Percentiles rank a stretch among this genome's conserved stretches.
Evolutionary conservation across 2,329 filamentous ascomycete genomes (phyloP).

Genomic region (Beauveria asiatica): DNA sequence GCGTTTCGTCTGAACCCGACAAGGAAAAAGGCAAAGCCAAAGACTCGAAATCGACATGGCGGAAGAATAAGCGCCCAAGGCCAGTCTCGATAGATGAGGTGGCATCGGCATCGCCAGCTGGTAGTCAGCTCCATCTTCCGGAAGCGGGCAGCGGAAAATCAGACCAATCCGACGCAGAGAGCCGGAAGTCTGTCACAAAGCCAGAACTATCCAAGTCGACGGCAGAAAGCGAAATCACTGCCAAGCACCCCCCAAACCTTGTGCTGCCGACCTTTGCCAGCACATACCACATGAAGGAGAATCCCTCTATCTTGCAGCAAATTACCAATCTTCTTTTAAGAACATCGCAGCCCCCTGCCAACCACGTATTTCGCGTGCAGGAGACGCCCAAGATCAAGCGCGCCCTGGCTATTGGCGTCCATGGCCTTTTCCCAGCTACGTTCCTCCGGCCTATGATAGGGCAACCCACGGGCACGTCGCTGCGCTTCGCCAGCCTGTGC

Average conservation of each 20-base stretch:
- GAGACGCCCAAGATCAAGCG: conserved; percentile 67
- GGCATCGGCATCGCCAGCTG: conserved; percentile 23
- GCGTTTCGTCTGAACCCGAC: conserved; percentile 30
- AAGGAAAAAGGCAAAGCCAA: conserved; percentile 23
- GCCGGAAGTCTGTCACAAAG: conserved; percentile 14
- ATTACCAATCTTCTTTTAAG: conserved; percentile 50
- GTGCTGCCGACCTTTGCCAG: conserved; percentile 60
- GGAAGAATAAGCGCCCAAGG: conserved; percentile 36
- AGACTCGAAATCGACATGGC: conserved; percentile 28
- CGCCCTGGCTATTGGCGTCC: conserved; percentile 86
- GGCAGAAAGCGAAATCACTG: conserved; percentile 34
- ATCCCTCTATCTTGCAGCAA: conserved; percentile 63
- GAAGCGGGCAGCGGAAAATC: conserved; percentile 4
- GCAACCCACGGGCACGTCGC: conserved; percentile 89
- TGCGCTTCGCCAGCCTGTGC: conserved; percentile 83
- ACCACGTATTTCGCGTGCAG: conserved; percentile 64
- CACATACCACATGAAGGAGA: conserved; percentile 59
- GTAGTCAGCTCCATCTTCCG: conserved; percentile 17
- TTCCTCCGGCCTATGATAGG: conserved; percentile 86
- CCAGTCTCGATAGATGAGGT: conserved; percentile 42
- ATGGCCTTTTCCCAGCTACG: conserved; percentile 85
- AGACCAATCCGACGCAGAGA: conserved; percentile 16
- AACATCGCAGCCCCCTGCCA: conserved; percentile 46
- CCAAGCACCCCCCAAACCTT: conserved; percentile 48
- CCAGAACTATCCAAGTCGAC: conserved; percentile 21